Evolutionary conservation across 208 protist species (phyloP), one percentile per base, ranked within the genome.

Genomic region (Acanthamoeba triangularis): DNA sequence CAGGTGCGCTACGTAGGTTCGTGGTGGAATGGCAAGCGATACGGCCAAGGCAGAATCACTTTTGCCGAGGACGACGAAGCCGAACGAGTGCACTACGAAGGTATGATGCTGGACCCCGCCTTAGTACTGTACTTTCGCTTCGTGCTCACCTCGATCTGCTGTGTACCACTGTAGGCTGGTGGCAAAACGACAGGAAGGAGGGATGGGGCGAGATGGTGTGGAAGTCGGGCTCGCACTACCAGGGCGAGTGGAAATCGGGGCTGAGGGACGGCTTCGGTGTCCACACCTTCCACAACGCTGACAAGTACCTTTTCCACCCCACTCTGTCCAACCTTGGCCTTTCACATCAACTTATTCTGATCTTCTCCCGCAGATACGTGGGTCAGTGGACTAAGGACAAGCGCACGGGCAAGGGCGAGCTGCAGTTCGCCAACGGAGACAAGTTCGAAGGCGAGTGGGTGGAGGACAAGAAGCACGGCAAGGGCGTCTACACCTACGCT

Each of bases 381-480:
- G 80, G 80, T 20, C 44, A 88, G 20, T 88, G 80, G 80, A 47
- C 49, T 6, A 88, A 88, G 49, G 80, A 88, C 80, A 88, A 88
- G 80, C 44, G 80, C 18, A 63, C 49, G 49, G 80, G 80, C 49
- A 93, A 93, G 44, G 87, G 87, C n/a, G 87, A 76, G 35, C 54
- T 93, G 13, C 54, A 30, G 28, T 93, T 93, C 20, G 87, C 87
- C 61, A 93, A 93, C n/a, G 87, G 87, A 4, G 87, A 93, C 63
- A 88, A 76, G 37, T 93, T 93, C 35, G 87, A 93, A 33, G 87
- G 87, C n/a, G 87, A 76, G n/a, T 93, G 87, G 87, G 61, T 76
- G 37, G 63, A 93, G 49, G 87, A 93, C 61, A 93, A 93, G 61
- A 76, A 67, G 61, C 87, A 93, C 35, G 87, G 87, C 11, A 93